These are phyloP conservation scores for Skeletonema tropicum DNA, from an alignment of 108 stramenopile genomes.

Conservation along the genomic window DNA sequence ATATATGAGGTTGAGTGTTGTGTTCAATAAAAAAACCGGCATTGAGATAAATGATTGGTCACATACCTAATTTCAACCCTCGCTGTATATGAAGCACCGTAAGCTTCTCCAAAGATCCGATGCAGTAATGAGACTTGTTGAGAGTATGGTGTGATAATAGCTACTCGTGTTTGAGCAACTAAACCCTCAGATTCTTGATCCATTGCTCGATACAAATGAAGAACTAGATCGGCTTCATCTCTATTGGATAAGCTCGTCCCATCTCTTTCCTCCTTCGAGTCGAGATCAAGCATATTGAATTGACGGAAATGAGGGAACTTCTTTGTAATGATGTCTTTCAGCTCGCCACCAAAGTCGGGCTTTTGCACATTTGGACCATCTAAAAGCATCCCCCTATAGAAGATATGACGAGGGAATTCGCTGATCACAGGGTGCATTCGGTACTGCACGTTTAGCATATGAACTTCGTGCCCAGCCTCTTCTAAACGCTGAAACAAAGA, in stretches of 20 bases:
- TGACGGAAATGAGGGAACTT: conserved; percentile 52
- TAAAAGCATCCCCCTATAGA: conserved; percentile 58
- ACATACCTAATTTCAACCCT: conserved; percentile 48
- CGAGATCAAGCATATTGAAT: conserved; percentile 61
- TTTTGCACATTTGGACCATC: conserved; percentile 57
- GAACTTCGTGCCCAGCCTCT: conserved; percentile 63
- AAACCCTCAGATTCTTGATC: conserved; percentile 42
- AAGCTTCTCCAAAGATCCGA: conserved; percentile 25
- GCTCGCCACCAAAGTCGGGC: conserved; percentile 38
- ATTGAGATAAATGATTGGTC: neutral
- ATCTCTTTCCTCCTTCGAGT: conserved; percentile 48
- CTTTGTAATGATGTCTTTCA: conserved; percentile 27
- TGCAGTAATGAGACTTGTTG: conserved; percentile 61
- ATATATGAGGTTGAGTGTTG: neutral
- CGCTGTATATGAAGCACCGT: conserved; percentile 37
- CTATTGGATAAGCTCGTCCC: conserved; percentile 48
- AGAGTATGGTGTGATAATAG: conserved; percentile 79
- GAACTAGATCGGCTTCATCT: conserved; percentile 37
- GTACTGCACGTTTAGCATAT: conserved; percentile 92
- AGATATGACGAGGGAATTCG: conserved; percentile 67
- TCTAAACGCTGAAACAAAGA: conserved; percentile 85
- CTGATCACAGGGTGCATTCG: conserved; percentile 74
- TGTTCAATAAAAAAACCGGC: neutral
- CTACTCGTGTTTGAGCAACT: conserved; percentile 47
- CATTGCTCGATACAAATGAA: conserved; percentile 44